Percentiles rank a stretch among this genome's conserved stretches.
phyloP scores from a whole-genome alignment of 306 rosid genomes.

The Albizia julibrissin region DNA sequence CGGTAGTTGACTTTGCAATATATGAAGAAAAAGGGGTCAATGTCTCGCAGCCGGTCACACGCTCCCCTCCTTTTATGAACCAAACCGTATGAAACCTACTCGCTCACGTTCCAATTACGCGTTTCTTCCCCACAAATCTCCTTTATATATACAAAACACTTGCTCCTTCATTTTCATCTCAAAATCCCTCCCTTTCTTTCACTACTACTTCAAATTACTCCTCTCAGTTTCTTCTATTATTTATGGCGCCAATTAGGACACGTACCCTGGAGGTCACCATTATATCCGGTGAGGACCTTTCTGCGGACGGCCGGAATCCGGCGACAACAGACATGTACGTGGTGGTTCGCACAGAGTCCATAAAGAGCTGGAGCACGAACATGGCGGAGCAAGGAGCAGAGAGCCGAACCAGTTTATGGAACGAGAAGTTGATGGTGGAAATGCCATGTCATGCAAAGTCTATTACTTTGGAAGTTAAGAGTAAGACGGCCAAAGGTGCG shows the following conservation, averaged over 20 bases:
- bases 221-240: not conserved
- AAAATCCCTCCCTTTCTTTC: not conserved
- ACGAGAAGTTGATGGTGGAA: constrained; percentile 41
- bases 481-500: constrained; percentile 29
- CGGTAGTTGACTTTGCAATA: not conserved
- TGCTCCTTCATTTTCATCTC: not conserved
- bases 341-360: constrained; percentile 39
- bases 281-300: constrained; percentile 50
- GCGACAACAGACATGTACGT: constrained; percentile 32
- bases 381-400: constrained; percentile 13
- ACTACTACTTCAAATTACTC: not conserved
- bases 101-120: not conserved
- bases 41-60: not conserved
- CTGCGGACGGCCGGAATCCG: constrained; percentile 27
- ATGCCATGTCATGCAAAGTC: constrained; percentile 38
- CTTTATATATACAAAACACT: not conserved
- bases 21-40: not conserved
- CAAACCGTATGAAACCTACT: not conserved
- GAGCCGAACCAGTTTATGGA: constrained; percentile 37
- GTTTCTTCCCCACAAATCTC: not conserved
- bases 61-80: not conserved
- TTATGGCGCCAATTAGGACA: not conserved
- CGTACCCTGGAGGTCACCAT: constrained; percentile 45
- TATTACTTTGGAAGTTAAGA: constrained; percentile 41
- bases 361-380: constrained; percentile 31